These are phyloP conservation scores for Globisporangium solare DNA, from an alignment of 352 stramenopile genomes.

Conservation along the genomic window DNA sequence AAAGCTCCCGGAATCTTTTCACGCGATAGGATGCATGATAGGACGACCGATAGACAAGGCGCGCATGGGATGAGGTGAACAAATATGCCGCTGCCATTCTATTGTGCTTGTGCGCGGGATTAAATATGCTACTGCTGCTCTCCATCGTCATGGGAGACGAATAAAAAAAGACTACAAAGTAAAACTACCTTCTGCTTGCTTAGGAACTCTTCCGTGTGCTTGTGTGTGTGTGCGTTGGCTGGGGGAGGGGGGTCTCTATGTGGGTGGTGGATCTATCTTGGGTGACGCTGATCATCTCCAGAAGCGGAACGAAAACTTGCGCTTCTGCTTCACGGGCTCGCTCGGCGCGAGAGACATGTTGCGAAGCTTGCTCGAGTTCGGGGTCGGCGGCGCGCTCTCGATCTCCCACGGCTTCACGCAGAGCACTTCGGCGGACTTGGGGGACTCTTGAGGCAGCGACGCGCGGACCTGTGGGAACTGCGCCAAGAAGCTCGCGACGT, in stretches of 20 bases:
- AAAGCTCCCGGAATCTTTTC: too few relatives aligned
- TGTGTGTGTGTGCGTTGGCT: conserved; percentile 1
- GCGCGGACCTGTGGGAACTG: conserved; percentile 52
- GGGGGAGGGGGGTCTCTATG: neutral
- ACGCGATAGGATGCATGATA: too few relatives aligned
- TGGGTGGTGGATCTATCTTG: neutral
- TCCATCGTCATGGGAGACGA: neutral
- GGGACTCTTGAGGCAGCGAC: conserved; percentile 6
- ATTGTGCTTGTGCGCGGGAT: neutral
- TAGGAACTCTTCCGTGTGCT: conserved; percentile 6
- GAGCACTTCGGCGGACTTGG: conserved; percentile 15
- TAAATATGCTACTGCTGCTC: too few relatives aligned
- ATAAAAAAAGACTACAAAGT: conserved; percentile 7
- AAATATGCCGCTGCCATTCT: neutral
- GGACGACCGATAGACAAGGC: too few relatives aligned
- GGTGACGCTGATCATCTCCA: conserved; percentile 21
- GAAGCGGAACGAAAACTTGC: conserved; percentile 70
- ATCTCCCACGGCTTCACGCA: conserved; percentile 19
- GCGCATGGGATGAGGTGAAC: too few relatives aligned
- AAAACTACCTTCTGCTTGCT: conserved; percentile 3
- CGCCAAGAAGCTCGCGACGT: conserved; percentile 54
- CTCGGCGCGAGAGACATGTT: conserved; percentile 53
- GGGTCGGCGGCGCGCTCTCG: conserved; percentile 21
- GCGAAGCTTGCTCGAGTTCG: conserved; percentile 42
- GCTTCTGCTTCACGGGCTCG: conserved; percentile 50